Base-by-base conservation (phyloP, 805 yeast species). In the Blastobotrys terrestris region DNA sequence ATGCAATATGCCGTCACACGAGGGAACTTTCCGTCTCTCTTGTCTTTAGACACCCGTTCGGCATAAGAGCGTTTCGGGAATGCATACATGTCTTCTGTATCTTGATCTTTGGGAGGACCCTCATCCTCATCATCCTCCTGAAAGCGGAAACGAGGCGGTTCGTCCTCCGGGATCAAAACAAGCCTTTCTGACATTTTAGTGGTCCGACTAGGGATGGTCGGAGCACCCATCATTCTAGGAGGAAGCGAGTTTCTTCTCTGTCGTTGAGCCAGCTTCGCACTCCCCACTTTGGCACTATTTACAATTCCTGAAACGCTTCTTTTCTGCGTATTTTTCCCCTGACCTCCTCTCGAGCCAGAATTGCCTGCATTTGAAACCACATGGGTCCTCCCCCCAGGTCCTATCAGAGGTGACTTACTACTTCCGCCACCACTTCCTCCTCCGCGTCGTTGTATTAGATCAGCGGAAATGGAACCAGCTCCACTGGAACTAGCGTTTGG, bases 1-100 rank as follows among this genome's bases (percentile, higher is more conserved):
- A 91, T 84, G 58, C 89, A 79, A 68, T 92, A 92, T 1, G 98
- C 97, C 0, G 98, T 91, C 52, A 91, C 90, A 57, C 99, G 70
- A 42, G 95, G 82, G 58, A 85, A 77, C 55, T 82, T 85, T 26
- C 77, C 80, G 5, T 81, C 80, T 45, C 87, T 65, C 31, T 72
- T 72, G 41, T 82, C 87, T 59, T 61, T 60, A 18, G 71, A 62
- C 70, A 66, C 64, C 61, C 63, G 54, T 52, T 68, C 71, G 7
- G 69, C 71, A 49, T 62, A 60, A n/a, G 69, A 57, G 40, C 65
- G 50, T 42, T 54, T 19, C 39, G 44, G 51, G 83, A 86, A 55
- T 55, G 68, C 58, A 41, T 60, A 56, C 31, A 60, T 57, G 39
- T 47, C 54, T 22, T 44, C 51, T 15, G 39, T 31, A n/a, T 51